Base-by-base conservation (phyloP, 352 stramenopile species). In the Phytophthora macrochlamydospora region DNA sequence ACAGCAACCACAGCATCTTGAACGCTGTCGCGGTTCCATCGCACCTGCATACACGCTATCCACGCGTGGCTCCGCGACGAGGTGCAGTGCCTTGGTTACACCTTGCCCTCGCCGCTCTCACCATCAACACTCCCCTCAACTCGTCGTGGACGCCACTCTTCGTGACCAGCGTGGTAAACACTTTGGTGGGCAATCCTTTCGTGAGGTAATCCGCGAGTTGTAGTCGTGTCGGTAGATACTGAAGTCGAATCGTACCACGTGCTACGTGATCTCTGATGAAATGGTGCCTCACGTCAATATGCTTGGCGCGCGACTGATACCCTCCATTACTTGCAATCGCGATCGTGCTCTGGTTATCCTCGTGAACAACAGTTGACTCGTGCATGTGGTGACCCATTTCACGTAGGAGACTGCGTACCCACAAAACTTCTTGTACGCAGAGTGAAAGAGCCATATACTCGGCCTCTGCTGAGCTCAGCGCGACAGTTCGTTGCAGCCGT, bases 401-500 rank as follows among this genome's bases (percentile, higher is more conserved):
- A 13, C 37, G 7, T 43, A 43, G 37, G 7, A 43, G 37, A 43
- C 37, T 43, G 7, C 37, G 37, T 13, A 43, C 7, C 37, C 37
- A 43, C 37, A 43, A 43, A 43, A 43, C 12, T 12, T 43, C 37
- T 43, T 43, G 37, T 12, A 43, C 7, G 12, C 37, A 43, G 7
- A 43, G 12, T 12, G 37, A 43, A 13, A 43, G 12, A 7, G 37
- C 40, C 12, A 46, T 46, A 13, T 46, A 46, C 14, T 46, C 40
- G 18, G 40, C 40, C 18, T 46, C 14, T 7, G 37, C 37, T 18
- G 40, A 46, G 40, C 40, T 46, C 8, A 46, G 40, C 40, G 40
- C 14, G 12, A 46, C 14, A n/a, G 40, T 46, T 13, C 40, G 40
- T 46, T 77, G 62, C 1, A 30, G 48, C 12, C 65, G 70, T n/a